Evolutionary conservation across 1,284 basidiomycete species (phyloP).

Genomic region (Meira miltonrushii): DNA sequence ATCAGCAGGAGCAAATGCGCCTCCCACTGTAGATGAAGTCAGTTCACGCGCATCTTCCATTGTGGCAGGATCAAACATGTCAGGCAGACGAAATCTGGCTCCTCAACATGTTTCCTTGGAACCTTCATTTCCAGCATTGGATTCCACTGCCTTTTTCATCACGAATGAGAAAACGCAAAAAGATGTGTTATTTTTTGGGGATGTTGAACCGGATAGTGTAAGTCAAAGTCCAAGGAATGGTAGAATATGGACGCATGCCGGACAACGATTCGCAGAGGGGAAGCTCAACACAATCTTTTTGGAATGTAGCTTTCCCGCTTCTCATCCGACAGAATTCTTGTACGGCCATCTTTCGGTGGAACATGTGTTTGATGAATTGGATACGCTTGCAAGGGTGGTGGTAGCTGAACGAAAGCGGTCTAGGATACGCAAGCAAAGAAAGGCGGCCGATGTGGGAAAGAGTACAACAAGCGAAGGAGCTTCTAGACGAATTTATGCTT

Average conservation of each 20-base stretch:
- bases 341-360: slow-evolving; percentile 44
- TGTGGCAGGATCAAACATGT: too few species aligned
- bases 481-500: neutral
- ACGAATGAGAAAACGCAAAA: slow-evolving; percentile 36
- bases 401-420: slow-evolving; percentile 7
- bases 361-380: slow-evolving; percentile 40
- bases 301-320: slow-evolving; percentile 42
- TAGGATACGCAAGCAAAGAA: neutral
- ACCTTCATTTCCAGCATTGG: slow-evolving; percentile 29
- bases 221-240: slow-evolving; percentile 32
- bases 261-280: slow-evolving; percentile 30
- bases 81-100: neutral
- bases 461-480: neutral
- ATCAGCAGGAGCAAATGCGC: neutral
- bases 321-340: slow-evolving; percentile 39
- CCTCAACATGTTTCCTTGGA: slow-evolving; percentile 15
- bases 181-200: slow-evolving; percentile 49
- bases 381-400: slow-evolving; percentile 33
- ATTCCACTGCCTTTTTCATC: slow-evolving; percentile 47
- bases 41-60: neutral
- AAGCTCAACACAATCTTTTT: slow-evolving; percentile 41
- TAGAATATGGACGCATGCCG: slow-evolving; percentile 41
- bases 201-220: slow-evolving; percentile 47
- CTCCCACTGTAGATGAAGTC: neutral
- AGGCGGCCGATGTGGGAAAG: neutral